phyloP scores from a whole-genome alignment of 495 filamentous ascomycete species.

The Aspergillus saccharolyticus region DNA sequence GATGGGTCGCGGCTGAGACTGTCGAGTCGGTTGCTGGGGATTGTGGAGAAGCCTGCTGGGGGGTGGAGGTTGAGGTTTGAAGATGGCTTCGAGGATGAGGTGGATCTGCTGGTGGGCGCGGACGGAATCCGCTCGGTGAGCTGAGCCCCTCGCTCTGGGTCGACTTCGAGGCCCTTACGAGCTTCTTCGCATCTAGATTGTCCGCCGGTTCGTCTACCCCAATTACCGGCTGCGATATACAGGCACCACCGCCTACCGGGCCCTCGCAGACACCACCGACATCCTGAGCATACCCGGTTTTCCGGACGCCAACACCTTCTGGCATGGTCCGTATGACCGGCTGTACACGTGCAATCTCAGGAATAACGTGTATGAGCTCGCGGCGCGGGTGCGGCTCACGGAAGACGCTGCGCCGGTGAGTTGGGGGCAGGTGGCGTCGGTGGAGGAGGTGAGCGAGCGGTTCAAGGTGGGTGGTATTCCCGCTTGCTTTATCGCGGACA shows the following conservation, averaged over 20 bases:
- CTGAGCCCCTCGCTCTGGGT: background rate
- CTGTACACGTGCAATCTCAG: conserved; percentile 24
- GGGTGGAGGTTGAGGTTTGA: conserved; percentile 16
- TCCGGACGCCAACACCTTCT: conserved; percentile 22
- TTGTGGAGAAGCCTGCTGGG: conserved; percentile 6
- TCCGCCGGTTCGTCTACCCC: conserved; percentile 23
- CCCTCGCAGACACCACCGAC: conserved; percentile 15
- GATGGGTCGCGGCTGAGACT: conserved; percentile 15
- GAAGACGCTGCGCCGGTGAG: conserved; percentile 13
- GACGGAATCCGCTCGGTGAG: conserved; percentile 26
- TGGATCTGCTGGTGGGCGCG: conserved; percentile 24
- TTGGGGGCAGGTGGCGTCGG: conserved; percentile 18
- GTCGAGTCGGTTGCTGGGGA: conserved; percentile 9
- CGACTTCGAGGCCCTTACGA: too few species aligned
- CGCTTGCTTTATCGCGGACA: too few species aligned
- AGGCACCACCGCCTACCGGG: conserved; percentile 22
- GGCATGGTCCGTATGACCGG: conserved; percentile 21
- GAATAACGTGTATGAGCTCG: conserved; percentile 21
- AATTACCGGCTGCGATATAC: conserved; percentile 20
- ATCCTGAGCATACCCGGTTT: conserved; percentile 19
- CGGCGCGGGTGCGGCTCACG: conserved; percentile 10
- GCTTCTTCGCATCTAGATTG: conserved; percentile 5
- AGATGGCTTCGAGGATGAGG: conserved; percentile 18
- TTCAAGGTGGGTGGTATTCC: conserved; percentile 8
- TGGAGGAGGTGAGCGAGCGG: conserved; percentile 14